Conservation (phyloP, 1,139 yeast genomes). For the Citeromyces hawaiiensis region DNA sequence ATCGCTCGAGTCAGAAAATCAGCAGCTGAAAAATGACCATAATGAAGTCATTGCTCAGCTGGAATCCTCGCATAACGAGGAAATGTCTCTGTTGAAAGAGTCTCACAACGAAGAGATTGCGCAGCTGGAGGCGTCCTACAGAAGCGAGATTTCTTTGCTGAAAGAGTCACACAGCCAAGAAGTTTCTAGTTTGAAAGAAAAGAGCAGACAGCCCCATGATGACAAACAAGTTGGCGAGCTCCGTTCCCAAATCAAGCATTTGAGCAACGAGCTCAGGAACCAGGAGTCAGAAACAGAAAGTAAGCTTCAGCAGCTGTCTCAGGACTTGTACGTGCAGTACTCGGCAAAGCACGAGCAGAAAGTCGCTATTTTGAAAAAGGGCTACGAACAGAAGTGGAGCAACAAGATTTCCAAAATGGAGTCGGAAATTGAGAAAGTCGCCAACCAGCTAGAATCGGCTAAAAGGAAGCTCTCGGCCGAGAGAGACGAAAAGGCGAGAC, state of each 20-base stretch:
- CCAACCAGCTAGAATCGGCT: conserved; percentile 30
- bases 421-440: conserved; percentile 25
- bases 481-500: conserved; percentile 38
- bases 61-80: neutral
- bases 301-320: conserved; percentile 43
- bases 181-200: conserved; percentile 9
- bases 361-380: conserved; percentile 37
- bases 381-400: conserved; percentile 35
- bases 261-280: conserved; percentile 9
- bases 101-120: conserved; percentile 4
- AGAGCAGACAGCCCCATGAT: conserved; percentile 10
- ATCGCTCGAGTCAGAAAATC: neutral
- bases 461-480: conserved; percentile 31
- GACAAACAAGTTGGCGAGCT: conserved; percentile 6
- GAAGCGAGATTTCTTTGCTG: neutral
- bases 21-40: neutral
- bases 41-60: neutral
- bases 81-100: neutral
- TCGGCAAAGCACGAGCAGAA: conserved; percentile 59
- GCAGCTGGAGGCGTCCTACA: conserved; percentile 3
- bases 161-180: conserved; percentile 11
- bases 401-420: conserved; percentile 25
- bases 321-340: conserved; percentile 54
- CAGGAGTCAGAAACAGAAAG: conserved; percentile 32
- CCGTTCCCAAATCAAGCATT: conserved; percentile 14